These are phyloP conservation scores for Rhizopus stolonifer DNA, from an alignment of 371 early-diverging fungal genomes.

Conservation along the genomic window DNA sequence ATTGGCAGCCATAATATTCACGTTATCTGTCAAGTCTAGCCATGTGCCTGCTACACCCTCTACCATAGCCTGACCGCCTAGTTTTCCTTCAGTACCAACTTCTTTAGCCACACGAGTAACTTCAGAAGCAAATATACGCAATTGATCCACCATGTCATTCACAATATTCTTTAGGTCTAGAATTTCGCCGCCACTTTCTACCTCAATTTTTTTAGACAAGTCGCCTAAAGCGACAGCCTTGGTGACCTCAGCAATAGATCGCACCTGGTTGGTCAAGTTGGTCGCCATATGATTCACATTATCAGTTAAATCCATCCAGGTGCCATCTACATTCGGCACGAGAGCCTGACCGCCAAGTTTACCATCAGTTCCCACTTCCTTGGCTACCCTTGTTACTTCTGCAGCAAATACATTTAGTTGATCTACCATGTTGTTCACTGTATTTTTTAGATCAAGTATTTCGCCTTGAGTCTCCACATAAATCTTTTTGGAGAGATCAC, in stretches of 20 bases:
- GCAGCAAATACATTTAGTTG: too few relatives aligned
- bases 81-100: too few relatives aligned
- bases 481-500: too few relatives aligned
- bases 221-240: constrained; percentile 58
- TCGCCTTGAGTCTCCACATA: too few relatives aligned
- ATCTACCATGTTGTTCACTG: too few relatives aligned
- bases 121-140: constrained; percentile 57
- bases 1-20: too few relatives aligned
- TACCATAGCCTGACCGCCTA: constrained; percentile 40
- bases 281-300: constrained; percentile 65
- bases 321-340: too few relatives aligned
- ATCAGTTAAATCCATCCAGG: constrained; percentile 66
- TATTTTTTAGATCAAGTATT: too few relatives aligned
- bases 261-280: constrained; percentile 63
- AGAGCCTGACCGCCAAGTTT: too few relatives aligned
- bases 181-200: constrained; percentile 36
- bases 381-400: constrained; percentile 67
- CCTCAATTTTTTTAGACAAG: constrained; percentile 38
- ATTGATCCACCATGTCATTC: constrained; percentile 53
- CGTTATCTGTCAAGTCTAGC: constrained; percentile 53
- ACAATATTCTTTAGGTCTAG: constrained; percentile 33
- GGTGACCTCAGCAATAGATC: constrained; percentile 58
- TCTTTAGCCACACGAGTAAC: too few relatives aligned
- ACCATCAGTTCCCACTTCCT: too few relatives aligned
- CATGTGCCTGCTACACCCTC: constrained; percentile 53